These are phyloP conservation scores for Cytospora leucostoma DNA, from an alignment of 2,329 filamentous ascomycete species.

Conservation along the genomic window DNA sequence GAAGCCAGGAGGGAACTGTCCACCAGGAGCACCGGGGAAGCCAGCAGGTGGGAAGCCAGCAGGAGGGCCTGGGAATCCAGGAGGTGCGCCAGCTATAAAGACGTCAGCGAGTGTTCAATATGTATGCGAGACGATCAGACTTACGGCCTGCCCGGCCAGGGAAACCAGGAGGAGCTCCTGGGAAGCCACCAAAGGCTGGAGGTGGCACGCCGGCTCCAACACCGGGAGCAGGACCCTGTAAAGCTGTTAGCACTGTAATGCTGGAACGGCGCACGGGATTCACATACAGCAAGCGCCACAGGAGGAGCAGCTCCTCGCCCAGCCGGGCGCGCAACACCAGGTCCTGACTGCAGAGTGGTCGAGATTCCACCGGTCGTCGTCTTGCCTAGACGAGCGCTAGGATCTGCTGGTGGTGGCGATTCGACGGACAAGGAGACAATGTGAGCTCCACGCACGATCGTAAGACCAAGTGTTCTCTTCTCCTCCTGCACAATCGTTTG, in stretches of 20 bases:
- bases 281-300: constrained; percentile 74
- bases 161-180: constrained; percentile 53
- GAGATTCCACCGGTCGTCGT: constrained; percentile 68
- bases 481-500: constrained; percentile 87
- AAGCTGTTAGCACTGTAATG: constrained; percentile 29
- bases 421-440: constrained; percentile 96
- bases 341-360: constrained; percentile 75
- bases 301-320: constrained; percentile 74
- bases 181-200: constrained; percentile 54
- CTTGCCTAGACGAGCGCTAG: constrained; percentile 83
- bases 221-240: constrained; percentile 77
- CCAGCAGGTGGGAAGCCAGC: constrained; percentile 50
- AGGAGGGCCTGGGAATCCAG: constrained; percentile 46
- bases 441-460: constrained; percentile 90
- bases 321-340: constrained; percentile 87
- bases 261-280: neutral
- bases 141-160: constrained; percentile 58
- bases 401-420: constrained; percentile 91
- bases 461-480: constrained; percentile 94
- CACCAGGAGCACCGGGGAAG: constrained; percentile 44
- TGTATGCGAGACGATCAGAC: constrained; percentile 35
- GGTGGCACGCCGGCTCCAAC: constrained; percentile 74
- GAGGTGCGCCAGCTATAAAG: constrained; percentile 48
- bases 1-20: constrained; percentile 48
- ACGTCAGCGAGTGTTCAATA: constrained; percentile 40